phyloP scores from a whole-genome alignment of 75 land plant genomes.

The Azolla pinnata region DNA sequence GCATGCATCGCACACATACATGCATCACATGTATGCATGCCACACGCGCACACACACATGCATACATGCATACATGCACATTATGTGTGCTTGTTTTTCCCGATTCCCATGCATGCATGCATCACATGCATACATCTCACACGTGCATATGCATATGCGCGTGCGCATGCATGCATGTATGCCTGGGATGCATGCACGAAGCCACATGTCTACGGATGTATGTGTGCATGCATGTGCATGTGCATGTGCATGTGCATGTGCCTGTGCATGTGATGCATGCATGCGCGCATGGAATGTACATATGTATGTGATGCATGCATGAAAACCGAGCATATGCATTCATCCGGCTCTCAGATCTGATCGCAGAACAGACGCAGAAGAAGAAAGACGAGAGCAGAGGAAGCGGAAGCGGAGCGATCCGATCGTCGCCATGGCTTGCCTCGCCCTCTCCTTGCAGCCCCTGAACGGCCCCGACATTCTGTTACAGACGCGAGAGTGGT shows the following conservation, averaged over 20 bases:
- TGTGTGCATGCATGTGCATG: background rate
- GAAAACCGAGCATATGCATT: background rate
- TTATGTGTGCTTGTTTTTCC: background rate
- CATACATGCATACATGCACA: background rate
- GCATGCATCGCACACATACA: background rate
- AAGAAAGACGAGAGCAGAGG: background rate
- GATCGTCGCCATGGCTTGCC: conserved; percentile 93
- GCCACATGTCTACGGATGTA: background rate
- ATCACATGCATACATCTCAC: background rate
- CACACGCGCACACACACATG: background rate
- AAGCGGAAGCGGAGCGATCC: background rate
- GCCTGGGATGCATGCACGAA: background rate
- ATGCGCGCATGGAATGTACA: background rate
- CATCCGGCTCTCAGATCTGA: no score
- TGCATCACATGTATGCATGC: background rate
- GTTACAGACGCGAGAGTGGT: conserved; percentile 97
- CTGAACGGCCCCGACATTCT: conserved; percentile 79
- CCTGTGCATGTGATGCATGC: background rate
- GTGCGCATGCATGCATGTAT: background rate
- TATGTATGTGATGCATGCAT: background rate
- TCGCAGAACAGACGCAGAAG: background rate
- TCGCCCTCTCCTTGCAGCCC: conserved; percentile 87
- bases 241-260: background rate
- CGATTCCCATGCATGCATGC: background rate
- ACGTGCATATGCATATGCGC: background rate